phyloP scores from a whole-genome alignment of 108 stramenopile genomes.

The Schizochytrium sp. region DNA sequence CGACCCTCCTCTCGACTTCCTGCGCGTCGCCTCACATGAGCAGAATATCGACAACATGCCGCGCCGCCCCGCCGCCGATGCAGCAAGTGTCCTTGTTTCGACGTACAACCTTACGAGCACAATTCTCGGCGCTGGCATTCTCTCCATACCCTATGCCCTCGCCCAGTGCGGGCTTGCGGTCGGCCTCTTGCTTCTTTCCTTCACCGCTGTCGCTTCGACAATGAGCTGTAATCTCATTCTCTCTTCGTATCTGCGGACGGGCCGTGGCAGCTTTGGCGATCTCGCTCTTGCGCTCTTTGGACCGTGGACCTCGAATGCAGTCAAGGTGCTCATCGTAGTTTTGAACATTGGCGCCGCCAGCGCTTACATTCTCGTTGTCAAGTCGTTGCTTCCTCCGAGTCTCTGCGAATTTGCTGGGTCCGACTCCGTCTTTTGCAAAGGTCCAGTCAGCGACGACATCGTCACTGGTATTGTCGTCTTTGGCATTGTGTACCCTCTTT shows the following conservation, averaged over 20 bases:
- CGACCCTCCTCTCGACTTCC: not conserved
- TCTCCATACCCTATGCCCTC: not conserved
- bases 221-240: not conserved
- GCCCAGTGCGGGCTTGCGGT: not conserved
- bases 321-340: not conserved
- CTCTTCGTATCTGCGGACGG: slow-evolving; percentile 1
- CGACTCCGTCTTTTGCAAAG: not conserved
- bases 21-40: not conserved
- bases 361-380: slow-evolving; percentile 1
- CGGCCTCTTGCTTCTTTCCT: not conserved
- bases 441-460: not conserved
- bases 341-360: not conserved
- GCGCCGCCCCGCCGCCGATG: not conserved
- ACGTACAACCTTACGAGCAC: not conserved
- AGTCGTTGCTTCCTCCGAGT: not conserved
- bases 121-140: not conserved
- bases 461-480: not conserved
- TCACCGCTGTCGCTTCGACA: not conserved
- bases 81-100: not conserved
- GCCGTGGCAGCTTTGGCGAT: not conserved
- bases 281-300: not conserved
- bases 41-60: not conserved
- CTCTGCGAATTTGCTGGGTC: not conserved
- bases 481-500: not conserved
- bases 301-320: not conserved